Evolutionary conservation across 257 asterid genomes (phyloP).

Genomic region (Nicotiana sylvestris): DNA sequence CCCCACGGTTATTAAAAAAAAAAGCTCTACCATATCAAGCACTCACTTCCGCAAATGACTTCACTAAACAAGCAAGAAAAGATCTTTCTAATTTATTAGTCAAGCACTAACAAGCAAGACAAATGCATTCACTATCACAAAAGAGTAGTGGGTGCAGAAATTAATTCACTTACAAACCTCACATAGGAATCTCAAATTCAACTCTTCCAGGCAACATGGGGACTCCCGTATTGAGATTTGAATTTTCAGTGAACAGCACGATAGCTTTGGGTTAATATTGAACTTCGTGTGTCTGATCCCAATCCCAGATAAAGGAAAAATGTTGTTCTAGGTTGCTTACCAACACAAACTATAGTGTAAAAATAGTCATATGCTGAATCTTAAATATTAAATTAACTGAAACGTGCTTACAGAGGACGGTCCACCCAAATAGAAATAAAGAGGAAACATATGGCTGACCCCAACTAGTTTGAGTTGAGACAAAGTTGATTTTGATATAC

Average conservation of each 20-base stretch:
- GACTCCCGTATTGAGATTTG: neutral
- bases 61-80: neutral
- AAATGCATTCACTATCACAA: neutral
- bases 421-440: neutral
- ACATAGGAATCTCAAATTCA: neutral
- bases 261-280: neutral
- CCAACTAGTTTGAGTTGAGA: neutral
- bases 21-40: neutral
- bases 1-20: too few relatives aligned
- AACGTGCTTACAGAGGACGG: neutral
- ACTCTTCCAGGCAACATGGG: neutral
- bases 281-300: neutral
- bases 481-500: neutral
- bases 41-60: neutral
- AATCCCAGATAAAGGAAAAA: neutral
- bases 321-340: neutral
- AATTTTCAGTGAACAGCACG: neutral
- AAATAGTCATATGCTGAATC: neutral
- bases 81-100: neutral
- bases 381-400: neutral
- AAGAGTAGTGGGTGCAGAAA: neutral
- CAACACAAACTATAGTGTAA: neutral
- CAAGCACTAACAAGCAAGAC: neutral
- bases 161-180: neutral
- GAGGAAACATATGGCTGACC: neutral